These are phyloP conservation scores for Favolaschia claudopus DNA, from an alignment of 768 basidiomycete genomes.

Conservation along the genomic window DNA sequence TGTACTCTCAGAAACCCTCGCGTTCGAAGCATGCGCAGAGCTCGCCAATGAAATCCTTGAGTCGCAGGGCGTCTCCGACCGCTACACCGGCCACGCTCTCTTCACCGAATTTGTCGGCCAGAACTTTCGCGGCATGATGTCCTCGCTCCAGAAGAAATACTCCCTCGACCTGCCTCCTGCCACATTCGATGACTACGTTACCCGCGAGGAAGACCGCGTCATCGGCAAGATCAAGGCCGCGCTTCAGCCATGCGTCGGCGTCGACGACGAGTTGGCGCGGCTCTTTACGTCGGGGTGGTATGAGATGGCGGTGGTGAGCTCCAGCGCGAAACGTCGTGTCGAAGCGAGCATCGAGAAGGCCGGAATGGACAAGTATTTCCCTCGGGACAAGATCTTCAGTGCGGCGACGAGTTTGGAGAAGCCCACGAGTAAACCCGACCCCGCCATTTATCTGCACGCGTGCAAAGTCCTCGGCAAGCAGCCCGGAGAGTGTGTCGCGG, in stretches of 20 bases:
- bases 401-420: slow-evolving; percentile 33
- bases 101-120: slow-evolving; percentile 34
- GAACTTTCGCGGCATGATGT: slow-evolving; percentile 34
- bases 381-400: slow-evolving; percentile 27
- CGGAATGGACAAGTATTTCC: slow-evolving; percentile 28
- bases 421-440: slow-evolving; percentile 36
- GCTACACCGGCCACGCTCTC: slow-evolving; percentile 32
- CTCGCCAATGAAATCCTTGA: slow-evolving; percentile 33
- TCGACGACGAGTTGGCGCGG: slow-evolving; percentile 15
- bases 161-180: slow-evolving; percentile 19
- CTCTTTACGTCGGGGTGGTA: slow-evolving; percentile 19
- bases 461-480: slow-evolving; percentile 29
- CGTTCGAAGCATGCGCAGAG: slow-evolving; percentile 35
- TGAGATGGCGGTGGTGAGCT: slow-evolving; percentile 32
- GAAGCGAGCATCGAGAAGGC: slow-evolving; percentile 32
- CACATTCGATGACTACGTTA: slow-evolving; percentile 29
- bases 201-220: slow-evolving; percentile 55
- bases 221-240: slow-evolving; percentile 62
- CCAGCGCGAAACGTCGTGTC: slow-evolving; percentile 31
- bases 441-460: slow-evolving; percentile 34
- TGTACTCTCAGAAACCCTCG: slow-evolving; percentile 31
- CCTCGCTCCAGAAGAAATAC: slow-evolving; percentile 27
- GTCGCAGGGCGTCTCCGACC: slow-evolving; percentile 22
- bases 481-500: slow-evolving; percentile 29
- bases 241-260: slow-evolving; percentile 41